phyloP scores from a whole-genome alignment of 345 rosid genomes.

The Pugionium cornutum region DNA sequence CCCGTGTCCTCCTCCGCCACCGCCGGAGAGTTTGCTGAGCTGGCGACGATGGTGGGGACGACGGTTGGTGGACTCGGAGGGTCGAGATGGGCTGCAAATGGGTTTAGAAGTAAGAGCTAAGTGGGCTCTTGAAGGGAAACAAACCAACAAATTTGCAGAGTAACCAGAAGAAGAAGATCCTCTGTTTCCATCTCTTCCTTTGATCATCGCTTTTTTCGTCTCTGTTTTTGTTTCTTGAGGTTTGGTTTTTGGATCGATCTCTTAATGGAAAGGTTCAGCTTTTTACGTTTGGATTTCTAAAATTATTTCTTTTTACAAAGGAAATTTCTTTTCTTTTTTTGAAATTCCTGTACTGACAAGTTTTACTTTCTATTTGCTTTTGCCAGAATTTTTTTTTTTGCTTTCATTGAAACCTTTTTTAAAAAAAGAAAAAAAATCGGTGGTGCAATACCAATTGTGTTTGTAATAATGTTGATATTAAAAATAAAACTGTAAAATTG shows the following conservation, averaged over 20 bases:
- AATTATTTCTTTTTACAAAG: conserved; percentile 9
- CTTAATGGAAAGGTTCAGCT: conserved; percentile 30
- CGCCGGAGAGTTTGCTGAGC: conserved; percentile 43
- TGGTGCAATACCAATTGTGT: conserved; percentile 31
- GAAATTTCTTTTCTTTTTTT: conserved; percentile 16
- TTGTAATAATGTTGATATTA: conserved; percentile 9
- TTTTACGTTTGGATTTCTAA: conserved; percentile 40
- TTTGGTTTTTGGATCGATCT: conserved; percentile 36
- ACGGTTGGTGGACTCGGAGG: conserved; percentile 49
- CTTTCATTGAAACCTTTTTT: conserved; percentile 23
- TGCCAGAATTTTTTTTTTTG: conserved; percentile 13
- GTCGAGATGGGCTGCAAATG: conserved; percentile 69
- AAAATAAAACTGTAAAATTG: conserved; percentile 26
- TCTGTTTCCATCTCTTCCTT: conserved; percentile 61
- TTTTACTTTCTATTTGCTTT: conserved; percentile 36
- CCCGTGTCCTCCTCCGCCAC: conserved; percentile 23
- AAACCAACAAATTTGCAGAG: conserved; percentile 76
- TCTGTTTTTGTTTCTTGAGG: conserved; percentile 23
- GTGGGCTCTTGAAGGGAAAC: conserved; percentile 87
- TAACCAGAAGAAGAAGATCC: conserved; percentile 53
- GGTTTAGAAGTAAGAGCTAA: conserved; percentile 68
- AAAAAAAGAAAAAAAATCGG: conserved; percentile 29
- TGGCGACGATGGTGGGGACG: conserved; percentile 46
- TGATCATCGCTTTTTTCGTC: conserved; percentile 48
- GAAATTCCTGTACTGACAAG: conserved; percentile 38